Evolutionary conservation across 2,329 filamentous ascomycete genomes (phyloP), one percentile per base, ranked within the genome.

Genomic region (Penicillium hesseltinei): DNA sequence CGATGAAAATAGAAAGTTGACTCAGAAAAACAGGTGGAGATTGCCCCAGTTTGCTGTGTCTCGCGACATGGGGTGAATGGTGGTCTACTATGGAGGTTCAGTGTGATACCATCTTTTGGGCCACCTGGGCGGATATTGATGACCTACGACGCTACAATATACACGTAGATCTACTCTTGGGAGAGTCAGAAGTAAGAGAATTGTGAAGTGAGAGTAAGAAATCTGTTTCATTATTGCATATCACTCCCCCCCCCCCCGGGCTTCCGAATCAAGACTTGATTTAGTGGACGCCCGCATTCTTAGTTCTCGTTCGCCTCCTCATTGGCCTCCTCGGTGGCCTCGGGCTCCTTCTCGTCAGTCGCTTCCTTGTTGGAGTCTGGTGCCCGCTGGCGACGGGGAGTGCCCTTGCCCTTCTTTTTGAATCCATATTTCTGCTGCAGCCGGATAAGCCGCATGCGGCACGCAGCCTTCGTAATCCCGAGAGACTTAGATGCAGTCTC

Each of bases 401-500:
- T 31, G 0, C 43, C n/a, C n/a, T 31, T 31, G 0, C 27, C 27
- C 10, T 21, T 29, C 2, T 9, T 5, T 4, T 35, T 47, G 0
- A 47, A 23, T 0, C 45, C 45, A 2, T 47, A 3, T 0, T 25
- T 25, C 2, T 47, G 29, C 0, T 25, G 45, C 0, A 47, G 5
- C 0, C 45, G 45, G 15, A 13, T 21, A 0, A 7, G 7, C 0
- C 45, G 45, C 45, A 47, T 47, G 0, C 45, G 45, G 2, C 45
- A 23, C 0, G 45, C 15, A 0, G 44, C 7, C 8, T 23, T 17
- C 0, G 17, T 4, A 5, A 47, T 23, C 1, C 44, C 44, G 0
- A 47, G 19, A 1, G n/a, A 1, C 2, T 17, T 5, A 1, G 44
- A 15, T 0, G 29, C 29, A 6, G 13, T 3, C 3, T 8, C 1